Evolutionary conservation across 176 grass and related monocot genomes (phyloP).

Genomic region (Triticum aestivum): IWGSC_CS_RefSeq_v2.1 NC_057801.1:143321100-143321599

Average conservation of each 20-base stretch:
- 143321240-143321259: slow-evolving; percentile 26
- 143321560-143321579: slow-evolving; percentile 69
- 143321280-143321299: not conserved
- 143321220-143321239: slow-evolving; percentile 24
- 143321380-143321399: slow-evolving; percentile 39
- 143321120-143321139: not conserved
- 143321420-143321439: slow-evolving; percentile 59
- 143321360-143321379: slow-evolving; percentile 71
- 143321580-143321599: slow-evolving; percentile 27
- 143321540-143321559: slow-evolving; percentile 58
- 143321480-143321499: slow-evolving; percentile 87
- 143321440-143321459: slow-evolving; percentile 62
- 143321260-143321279: not conserved
- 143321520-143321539: slow-evolving; percentile 53
- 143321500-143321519: slow-evolving; percentile 76
- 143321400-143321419: slow-evolving; percentile 45
- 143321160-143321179: slow-evolving; percentile 24
- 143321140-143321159: slow-evolving; percentile 7
- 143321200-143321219: slow-evolving; percentile 25
- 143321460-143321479: slow-evolving; percentile 73
- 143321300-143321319: slow-evolving; percentile 5
- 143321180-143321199: slow-evolving; percentile 11
- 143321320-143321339: slow-evolving; percentile 91
- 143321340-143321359: slow-evolving; percentile 71
- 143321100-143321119: slow-evolving; percentile 14